Conservation (phyloP, 2,329 filamentous ascomycete genomes). For the Trichoderma sp. region DNA sequence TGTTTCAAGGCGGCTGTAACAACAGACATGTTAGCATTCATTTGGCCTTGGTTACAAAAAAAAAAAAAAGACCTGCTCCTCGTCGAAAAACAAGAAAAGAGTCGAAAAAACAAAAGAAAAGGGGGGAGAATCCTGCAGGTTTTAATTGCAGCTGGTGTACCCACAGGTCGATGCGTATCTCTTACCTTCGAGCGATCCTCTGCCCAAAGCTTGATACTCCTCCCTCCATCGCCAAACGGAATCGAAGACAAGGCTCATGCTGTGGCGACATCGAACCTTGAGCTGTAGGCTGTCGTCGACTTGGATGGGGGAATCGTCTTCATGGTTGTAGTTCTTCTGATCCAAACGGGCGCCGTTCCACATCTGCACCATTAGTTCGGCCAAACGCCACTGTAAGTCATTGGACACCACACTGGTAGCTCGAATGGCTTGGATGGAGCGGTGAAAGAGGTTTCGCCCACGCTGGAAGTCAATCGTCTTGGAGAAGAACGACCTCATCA, state of each 20-base stretch:
- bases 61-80: neutral
- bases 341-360: constrained; percentile 71
- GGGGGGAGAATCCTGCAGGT: constrained; percentile 8
- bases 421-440: constrained; percentile 69
- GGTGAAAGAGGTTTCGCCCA: constrained; percentile 69
- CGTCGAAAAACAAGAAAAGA: constrained; percentile 26
- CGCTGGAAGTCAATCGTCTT: constrained; percentile 69
- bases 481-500: constrained; percentile 76
- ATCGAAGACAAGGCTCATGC: constrained; percentile 83
- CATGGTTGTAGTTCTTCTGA: constrained; percentile 49
- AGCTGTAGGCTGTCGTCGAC: constrained; percentile 74
- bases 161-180: constrained; percentile 29
- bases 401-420: constrained; percentile 75
- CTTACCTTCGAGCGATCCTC: constrained; percentile 71
- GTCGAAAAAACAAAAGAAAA: neutral
- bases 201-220: constrained; percentile 71
- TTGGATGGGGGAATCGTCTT: constrained; percentile 51
- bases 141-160: constrained; percentile 24
- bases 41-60: neutral
- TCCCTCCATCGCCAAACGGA: constrained; percentile 85
- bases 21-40: constrained; percentile 33
- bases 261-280: constrained; percentile 80
- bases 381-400: constrained; percentile 76
- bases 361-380: constrained; percentile 84
- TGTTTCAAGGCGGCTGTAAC: constrained; percentile 71